These are phyloP conservation scores for Vitellaria paradoxa DNA, from an alignment of 179 eudicot species.

Conservation along the genomic window DNA sequence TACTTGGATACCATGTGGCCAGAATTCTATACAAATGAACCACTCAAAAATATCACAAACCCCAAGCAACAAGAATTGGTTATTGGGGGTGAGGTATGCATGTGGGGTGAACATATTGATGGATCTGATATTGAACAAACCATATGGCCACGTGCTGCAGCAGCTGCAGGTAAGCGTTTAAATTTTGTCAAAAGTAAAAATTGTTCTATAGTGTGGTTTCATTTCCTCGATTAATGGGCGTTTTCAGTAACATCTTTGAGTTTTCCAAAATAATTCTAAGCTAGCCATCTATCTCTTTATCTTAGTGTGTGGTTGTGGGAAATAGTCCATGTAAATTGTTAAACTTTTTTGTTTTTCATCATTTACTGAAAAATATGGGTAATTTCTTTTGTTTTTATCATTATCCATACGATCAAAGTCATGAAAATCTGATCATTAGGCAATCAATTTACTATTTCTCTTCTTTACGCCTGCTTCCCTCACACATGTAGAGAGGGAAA, in stretches of 20 bases:
- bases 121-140: conserved; percentile 79
- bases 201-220: not conserved
- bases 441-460: not conserved
- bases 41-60: conserved; percentile 56
- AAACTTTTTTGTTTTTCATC: not conserved
- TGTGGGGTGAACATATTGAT: conserved; percentile 85
- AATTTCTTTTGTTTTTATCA: no score
- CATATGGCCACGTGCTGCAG: conserved; percentile 98
- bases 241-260: not conserved
- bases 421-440: not conserved
- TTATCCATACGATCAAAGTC: no score
- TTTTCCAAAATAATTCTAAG: not conserved
- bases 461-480: no score
- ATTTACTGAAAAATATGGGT: not conserved
- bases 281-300: not conserved
- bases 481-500: no score
- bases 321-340: not conserved
- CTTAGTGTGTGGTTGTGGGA: not conserved
- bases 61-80: conserved; percentile 57
- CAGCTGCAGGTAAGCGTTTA: conserved; percentile 75
- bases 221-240: not conserved
- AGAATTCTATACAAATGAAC: conserved; percentile 67
- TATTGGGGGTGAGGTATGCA: conserved; percentile 83
- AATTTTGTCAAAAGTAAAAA: not conserved
- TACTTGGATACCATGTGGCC: conserved; percentile 72